Percentiles rank a stretch among this genome's conserved stretches.
Evolutionary conservation across 108 stramenopile species (phyloP).

Genomic region (Discostella stelligeroides): DNA sequence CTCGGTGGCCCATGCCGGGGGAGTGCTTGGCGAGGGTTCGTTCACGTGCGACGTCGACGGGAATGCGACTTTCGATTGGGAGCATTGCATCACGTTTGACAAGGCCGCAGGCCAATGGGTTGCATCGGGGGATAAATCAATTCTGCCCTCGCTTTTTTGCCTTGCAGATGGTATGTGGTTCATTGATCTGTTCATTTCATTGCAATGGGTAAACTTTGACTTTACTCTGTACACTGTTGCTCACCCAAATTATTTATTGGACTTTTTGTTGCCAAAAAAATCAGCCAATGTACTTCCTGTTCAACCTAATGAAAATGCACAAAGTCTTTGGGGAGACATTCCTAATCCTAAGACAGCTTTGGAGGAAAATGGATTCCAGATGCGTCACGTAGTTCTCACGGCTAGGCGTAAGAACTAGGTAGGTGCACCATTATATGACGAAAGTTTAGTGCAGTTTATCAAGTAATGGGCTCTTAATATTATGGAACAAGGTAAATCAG

Average conservation of each 20-base stretch:
- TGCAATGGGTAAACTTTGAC: background rate
- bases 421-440: too few relatives aligned
- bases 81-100: conserved; percentile 55
- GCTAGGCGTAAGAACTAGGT: conserved; percentile 49
- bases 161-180: conserved; percentile 65
- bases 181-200: too few relatives aligned
- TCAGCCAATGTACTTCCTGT: conserved; percentile 61
- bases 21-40: conserved; percentile 71
- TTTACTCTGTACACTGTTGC: too few relatives aligned
- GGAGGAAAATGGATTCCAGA: conserved; percentile 72
- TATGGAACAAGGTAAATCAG: too few relatives aligned
- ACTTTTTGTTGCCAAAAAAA: background rate
- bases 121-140: conserved; percentile 21
- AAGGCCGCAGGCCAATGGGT: conserved; percentile 52
- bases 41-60: conserved; percentile 60
- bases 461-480: too few relatives aligned
- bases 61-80: conserved; percentile 59
- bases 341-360: conserved; percentile 68
- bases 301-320: conserved; percentile 59
- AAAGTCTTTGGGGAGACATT: conserved; percentile 72
- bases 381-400: conserved; percentile 73
- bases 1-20: conserved; percentile 61
- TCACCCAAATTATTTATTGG: conserved; percentile 5
- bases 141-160: conserved; percentile 41
- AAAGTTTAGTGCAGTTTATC: too few relatives aligned